Evolutionary conservation across 1,284 basidiomycete species (phyloP), one percentile per base, ranked within the genome.

Genomic region (Sporisorium sorghi): DNA sequence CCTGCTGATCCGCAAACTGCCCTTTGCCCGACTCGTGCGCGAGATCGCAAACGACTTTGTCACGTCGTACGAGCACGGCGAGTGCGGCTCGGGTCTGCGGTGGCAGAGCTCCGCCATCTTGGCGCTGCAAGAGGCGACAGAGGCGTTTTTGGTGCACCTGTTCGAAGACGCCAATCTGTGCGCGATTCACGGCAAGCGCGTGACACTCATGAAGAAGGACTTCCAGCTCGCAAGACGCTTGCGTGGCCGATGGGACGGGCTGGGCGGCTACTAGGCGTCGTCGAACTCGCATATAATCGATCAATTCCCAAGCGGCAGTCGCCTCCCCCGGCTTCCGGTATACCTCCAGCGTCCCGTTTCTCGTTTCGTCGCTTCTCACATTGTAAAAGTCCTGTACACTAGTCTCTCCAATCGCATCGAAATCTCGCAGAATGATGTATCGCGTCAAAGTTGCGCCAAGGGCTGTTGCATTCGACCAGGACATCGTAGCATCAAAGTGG

Each of bases 91-190:
- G 1, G 82, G 83, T 5, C 55, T 84, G 39, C 66, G 83, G n/a
- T 84, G 83, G 83, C 82, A 84, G 72, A 79, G 76, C 39, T 81
- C 77, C 4, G 83, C 83, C 30, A 83, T 84, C 58, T 37, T 83
- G 30, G 83, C 83, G n/a, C 57, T 84, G 30, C 83, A 84, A 58
- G 83, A 84, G 60, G 83, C 83, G 0, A 83, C 83, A 4, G 83
- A 84, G 48, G 83, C 83, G 0, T 84, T 81, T 48, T 60, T 84
- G 9, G 81, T 83, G 2, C 82, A 83, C 32, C 60, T 84, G 12
- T 84, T 84, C 51, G 83, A 84, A 61, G 83, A 84, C 55, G 83
- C 83, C 5, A 84, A 84, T 43, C 72, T 84, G 15, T 84, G 83
- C 61, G 83, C 83, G 2, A 80, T 82, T 39, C 80, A 82, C 62